Base-by-base conservation (phyloP, 306 rosid genomes). In the Neltuma alba region DNA sequence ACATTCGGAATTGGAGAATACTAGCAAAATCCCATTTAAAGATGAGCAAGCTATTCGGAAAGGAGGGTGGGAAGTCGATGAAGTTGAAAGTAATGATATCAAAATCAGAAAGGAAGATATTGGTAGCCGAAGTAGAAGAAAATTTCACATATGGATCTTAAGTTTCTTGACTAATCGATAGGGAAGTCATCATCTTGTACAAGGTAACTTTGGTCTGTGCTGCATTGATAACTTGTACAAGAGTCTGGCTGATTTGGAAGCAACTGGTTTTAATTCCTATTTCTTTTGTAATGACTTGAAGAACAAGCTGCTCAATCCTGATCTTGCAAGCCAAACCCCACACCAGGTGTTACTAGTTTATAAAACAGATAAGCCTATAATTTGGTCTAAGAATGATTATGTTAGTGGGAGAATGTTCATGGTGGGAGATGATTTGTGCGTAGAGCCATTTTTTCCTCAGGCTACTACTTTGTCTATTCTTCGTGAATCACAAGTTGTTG, bases 301-400 rank as follows among this genome's bases (percentile, higher is more conserved):
- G 23, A 1, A 18, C n/a, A 50, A 20, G 13, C 30, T 54, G 14
- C 13, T 21, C 14, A 7, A 54, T 54, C 30, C 14, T 54, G 23
- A 3, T 9, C 1, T 20, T 21, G 4, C 3, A 21, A 21, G 7
- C 1, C 8, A 21, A n/a, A 21, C 23, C 30, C 10, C 0, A 54
- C 0, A 54, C 61, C 61, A 21, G 5, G 8, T 21, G 30, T 23
- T 21, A 54, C 28, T 30, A 21, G 13, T 23, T 54, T 2, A 54
- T 54, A 10, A 2, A 0, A n/a, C 6, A 50, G 0, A 0, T 54
- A 18, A 1, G n/a, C n/a, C n/a, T n/a, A n/a, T n/a, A n/a, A n/a
- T n/a, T n/a, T n/a, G n/a, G n/a, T n/a, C n/a, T 8, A 8, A 6
- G 2, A n/a, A 2, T 54, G 61, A 30, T 54, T 54, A 54, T 54